phyloP scores from a whole-genome alignment of 768 basidiomycete species.

The Termitomyces heimii region DNA sequence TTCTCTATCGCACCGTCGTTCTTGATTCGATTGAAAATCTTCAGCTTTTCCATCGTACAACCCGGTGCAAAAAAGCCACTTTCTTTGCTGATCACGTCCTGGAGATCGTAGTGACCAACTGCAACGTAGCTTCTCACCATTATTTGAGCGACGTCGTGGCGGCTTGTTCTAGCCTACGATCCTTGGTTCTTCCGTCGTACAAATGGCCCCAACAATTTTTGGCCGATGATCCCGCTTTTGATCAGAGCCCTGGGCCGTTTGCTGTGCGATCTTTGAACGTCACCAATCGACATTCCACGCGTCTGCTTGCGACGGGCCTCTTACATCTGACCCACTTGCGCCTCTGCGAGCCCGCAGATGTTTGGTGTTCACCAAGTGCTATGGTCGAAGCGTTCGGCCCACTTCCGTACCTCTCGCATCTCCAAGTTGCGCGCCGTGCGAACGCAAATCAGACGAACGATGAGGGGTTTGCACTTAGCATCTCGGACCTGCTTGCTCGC shows the following conservation, averaged over 20 bases:
- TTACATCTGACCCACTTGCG: conserved; percentile 29
- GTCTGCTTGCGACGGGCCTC: neutral
- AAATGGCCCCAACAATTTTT: conserved; percentile 13
- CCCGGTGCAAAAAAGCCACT: conserved; percentile 17
- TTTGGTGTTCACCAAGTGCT: conserved; percentile 28
- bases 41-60: conserved; percentile 30
- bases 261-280: conserved; percentile 18
- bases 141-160: conserved; percentile 23
- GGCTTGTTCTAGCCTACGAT: conserved; percentile 26
- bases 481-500: conserved; percentile 22
- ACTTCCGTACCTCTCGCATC: conserved; percentile 31
- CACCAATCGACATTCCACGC: neutral
- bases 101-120: conserved; percentile 28
- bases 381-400: conserved; percentile 26
- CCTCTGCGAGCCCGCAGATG: conserved; percentile 31
- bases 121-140: conserved; percentile 4
- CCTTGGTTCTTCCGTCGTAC: conserved; percentile 22
- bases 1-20: conserved; percentile 34
- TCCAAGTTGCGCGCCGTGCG: conserved; percentile 32
- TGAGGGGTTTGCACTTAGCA: conserved; percentile 25
- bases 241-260: conserved; percentile 18
- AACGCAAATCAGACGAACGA: conserved; percentile 39
- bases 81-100: conserved; percentile 28
- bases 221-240: conserved; percentile 6
- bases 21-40: conserved; percentile 24